phyloP scores from a whole-genome alignment of 1,284 basidiomycete genomes.

The Malassezia sympodialis region DNA sequence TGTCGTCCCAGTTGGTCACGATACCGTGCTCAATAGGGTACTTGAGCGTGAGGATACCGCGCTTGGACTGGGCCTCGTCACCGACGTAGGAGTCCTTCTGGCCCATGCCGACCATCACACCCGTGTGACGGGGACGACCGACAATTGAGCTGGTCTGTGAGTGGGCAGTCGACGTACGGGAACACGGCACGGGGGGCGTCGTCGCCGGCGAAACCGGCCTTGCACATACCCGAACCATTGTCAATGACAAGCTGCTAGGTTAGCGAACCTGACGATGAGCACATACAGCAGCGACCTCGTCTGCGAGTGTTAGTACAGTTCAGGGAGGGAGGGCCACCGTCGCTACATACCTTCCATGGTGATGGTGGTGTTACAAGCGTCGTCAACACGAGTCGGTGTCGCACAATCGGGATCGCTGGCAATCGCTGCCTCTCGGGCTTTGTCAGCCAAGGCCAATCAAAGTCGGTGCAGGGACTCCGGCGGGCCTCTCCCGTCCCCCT shows the following conservation, averaged over 20 bases:
- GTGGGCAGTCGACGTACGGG: slow-evolving; percentile 50
- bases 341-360: slow-evolving; percentile 17
- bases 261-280: neutral
- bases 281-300: slow-evolving; percentile 48
- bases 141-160: slow-evolving; percentile 62
- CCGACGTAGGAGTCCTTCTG: slow-evolving; percentile 50
- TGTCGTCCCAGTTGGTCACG: slow-evolving; percentile 74
- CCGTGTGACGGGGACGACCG: slow-evolving; percentile 80
- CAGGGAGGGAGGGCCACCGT: neutral
- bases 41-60: slow-evolving; percentile 84
- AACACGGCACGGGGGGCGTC: slow-evolving; percentile 68
- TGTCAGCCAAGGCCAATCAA: slow-evolving; percentile 5
- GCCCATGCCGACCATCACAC: slow-evolving; percentile 66
- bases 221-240: slow-evolving; percentile 49
- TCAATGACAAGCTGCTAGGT: slow-evolving; percentile 45
- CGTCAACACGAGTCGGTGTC: neutral
- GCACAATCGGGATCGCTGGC: slow-evolving; percentile 5
- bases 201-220: slow-evolving; percentile 59
- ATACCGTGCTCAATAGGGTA: slow-evolving; percentile 57
- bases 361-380: slow-evolving; percentile 5
- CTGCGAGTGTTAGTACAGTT: slow-evolving; percentile 14
- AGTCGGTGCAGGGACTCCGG: neutral
- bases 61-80: slow-evolving; percentile 88
- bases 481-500: neutral
- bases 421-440: slow-evolving; percentile 1